phyloP scores from a whole-genome alignment of 441 rosid species.

The Omphalea diandra region DNA sequence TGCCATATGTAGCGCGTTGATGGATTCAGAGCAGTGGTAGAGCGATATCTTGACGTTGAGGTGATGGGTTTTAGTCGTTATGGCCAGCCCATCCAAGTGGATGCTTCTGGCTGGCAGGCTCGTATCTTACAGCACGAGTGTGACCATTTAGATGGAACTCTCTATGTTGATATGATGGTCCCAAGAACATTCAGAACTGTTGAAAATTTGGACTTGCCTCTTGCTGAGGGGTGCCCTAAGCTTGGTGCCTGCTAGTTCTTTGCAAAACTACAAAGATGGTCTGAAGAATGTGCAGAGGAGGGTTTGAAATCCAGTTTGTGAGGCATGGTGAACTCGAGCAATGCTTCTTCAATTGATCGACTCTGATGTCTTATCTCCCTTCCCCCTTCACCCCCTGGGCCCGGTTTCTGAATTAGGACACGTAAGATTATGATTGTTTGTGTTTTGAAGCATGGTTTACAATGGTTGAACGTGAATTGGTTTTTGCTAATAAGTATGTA shows the following conservation, averaged over 20 bases:
- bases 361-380: not conserved
- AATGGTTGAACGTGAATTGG: too few relatives aligned
- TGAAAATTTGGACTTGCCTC: conserved; percentile 75
- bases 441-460: too few relatives aligned
- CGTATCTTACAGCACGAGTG: conserved; percentile 92
- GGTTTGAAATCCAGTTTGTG: not conserved
- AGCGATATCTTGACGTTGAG: conserved; percentile 77
- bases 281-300: not conserved
- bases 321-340: not conserved
- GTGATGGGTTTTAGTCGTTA: conserved; percentile 67
- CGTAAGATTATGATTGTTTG: too few relatives aligned
- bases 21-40: conserved; percentile 87
- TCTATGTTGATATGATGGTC: conserved; percentile 86
- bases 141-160: conserved; percentile 86
- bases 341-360: not conserved
- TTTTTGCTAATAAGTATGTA: too few relatives aligned
- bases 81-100: conserved; percentile 59
- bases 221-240: conserved; percentile 80
- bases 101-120: conserved; percentile 93
- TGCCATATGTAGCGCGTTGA: conserved; percentile 44
- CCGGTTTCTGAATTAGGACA: too few relatives aligned
- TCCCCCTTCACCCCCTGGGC: too few relatives aligned
- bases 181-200: conserved; percentile 73
- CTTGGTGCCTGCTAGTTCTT: conserved; percentile 49
- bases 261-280: not conserved